phyloP scores from a whole-genome alignment of 106 monocot species.

The Phalaenopsis aphrodite region DNA sequence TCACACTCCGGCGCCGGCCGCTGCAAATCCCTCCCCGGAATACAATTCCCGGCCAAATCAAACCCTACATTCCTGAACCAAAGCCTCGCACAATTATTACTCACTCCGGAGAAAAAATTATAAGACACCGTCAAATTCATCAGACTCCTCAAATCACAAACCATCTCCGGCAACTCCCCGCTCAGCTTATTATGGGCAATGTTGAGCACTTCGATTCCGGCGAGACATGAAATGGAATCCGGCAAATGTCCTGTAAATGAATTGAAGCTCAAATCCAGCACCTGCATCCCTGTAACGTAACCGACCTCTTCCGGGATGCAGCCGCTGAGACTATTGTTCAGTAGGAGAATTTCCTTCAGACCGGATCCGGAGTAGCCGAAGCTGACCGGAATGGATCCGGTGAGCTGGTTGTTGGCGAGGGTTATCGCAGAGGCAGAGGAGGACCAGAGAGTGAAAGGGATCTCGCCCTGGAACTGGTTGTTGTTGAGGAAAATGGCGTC shows the following conservation, averaged over 20 bases:
- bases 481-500: slow-evolving; percentile 70
- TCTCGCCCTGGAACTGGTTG: slow-evolving; percentile 52
- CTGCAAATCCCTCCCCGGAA: slow-evolving; percentile 62
- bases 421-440: slow-evolving; percentile 59
- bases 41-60: slow-evolving; percentile 75
- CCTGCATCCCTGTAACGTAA: slow-evolving; percentile 42
- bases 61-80: slow-evolving; percentile 48
- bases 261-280: slow-evolving; percentile 82
- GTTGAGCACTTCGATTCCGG: slow-evolving; percentile 71
- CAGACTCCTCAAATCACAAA: slow-evolving; percentile 58
- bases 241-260: slow-evolving; percentile 64
- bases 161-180: slow-evolving; percentile 57
- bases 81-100: slow-evolving; percentile 36
- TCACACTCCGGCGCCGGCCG: slow-evolving; percentile 65
- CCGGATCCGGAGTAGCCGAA: slow-evolving; percentile 32
- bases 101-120: slow-evolving; percentile 76
- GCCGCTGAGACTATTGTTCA: slow-evolving; percentile 81
- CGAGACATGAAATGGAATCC: slow-evolving; percentile 49
- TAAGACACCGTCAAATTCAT: slow-evolving; percentile 54
- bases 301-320: slow-evolving; percentile 79
- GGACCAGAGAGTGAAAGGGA: slow-evolving; percentile 44
- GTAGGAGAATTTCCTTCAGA: slow-evolving; percentile 45
- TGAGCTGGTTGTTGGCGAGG: slow-evolving; percentile 61
- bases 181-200: slow-evolving; percentile 68
- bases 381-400: slow-evolving; percentile 45